Percentiles rank a stretch among this genome's conserved stretches.
These are phyloP conservation scores for Potentilla sterilis DNA, from an alignment of 306 rosid species.

Conservation along the genomic window DNA sequence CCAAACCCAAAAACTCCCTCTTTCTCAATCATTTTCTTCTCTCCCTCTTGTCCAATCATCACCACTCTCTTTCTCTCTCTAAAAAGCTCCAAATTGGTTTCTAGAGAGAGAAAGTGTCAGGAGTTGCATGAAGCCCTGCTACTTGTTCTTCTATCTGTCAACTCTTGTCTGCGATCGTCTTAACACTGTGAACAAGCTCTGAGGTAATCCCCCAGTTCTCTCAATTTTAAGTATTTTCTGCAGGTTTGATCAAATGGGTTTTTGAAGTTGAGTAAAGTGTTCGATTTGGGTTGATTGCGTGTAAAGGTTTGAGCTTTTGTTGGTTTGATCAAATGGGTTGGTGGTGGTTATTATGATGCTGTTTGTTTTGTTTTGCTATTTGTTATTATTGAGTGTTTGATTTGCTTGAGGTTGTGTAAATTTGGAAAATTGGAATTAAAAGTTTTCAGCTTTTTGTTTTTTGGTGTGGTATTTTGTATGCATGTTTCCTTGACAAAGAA, in stretches of 20 bases:
- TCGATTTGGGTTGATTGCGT: background rate
- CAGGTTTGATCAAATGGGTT: constrained; percentile 16
- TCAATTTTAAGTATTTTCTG: background rate
- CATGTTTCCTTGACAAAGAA: background rate
- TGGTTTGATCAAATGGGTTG: constrained; percentile 17
- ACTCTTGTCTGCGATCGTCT: constrained; percentile 22
- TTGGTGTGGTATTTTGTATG: background rate
- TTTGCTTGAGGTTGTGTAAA: background rate
- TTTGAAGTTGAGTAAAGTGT: background rate
- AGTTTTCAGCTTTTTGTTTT: background rate
- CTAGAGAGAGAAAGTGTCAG: constrained; percentile 22
- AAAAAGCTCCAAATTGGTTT: constrained; percentile 30
- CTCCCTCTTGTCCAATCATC: constrained; percentile 55
- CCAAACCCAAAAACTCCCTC: constrained; percentile 26
- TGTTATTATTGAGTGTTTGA: background rate
- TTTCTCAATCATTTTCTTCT: constrained; percentile 66
- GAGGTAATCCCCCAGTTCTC: background rate
- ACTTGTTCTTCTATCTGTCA: background rate
- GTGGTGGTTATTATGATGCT: background rate
- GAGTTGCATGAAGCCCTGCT: constrained; percentile 12
- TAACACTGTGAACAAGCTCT: constrained; percentile 10
- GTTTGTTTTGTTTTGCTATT: background rate
- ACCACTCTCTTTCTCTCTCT: constrained; percentile 25
- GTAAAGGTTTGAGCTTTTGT: background rate
- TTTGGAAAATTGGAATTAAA: background rate